Evolutionary conservation across 192 early-diverging fungal genomes (phyloP).

Genomic region (Coemansia sp.): DNA sequence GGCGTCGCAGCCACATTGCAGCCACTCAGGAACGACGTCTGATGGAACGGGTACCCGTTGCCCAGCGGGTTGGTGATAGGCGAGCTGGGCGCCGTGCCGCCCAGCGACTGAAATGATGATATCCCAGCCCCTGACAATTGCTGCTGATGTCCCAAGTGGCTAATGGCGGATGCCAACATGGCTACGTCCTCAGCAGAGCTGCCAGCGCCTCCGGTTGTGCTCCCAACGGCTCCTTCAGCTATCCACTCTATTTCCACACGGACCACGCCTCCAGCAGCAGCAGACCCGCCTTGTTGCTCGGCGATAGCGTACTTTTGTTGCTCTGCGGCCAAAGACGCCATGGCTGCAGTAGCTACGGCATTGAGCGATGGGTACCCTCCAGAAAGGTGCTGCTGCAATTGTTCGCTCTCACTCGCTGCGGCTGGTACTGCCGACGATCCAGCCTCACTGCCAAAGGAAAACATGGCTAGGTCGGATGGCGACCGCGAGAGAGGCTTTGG

Average conservation of each 20-base stretch:
- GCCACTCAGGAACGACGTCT: not conserved
- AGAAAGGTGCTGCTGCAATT: not conserved
- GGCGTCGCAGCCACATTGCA: constrained; percentile 21
- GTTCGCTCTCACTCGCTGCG: not conserved
- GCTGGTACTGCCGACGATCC: not conserved
- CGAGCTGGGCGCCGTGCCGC: constrained; percentile 30
- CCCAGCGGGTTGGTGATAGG: constrained; percentile 3
- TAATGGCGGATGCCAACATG: not conserved
- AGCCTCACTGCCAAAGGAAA: constrained; percentile 4
- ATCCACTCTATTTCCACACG: constrained; percentile 50
- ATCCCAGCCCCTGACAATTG: constrained; percentile 2
- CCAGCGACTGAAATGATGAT: constrained; percentile 14
- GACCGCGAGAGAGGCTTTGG: constrained; percentile 27
- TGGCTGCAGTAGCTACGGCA: constrained; percentile 28
- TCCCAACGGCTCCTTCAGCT: constrained; percentile 7
- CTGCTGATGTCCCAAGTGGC: constrained; percentile 5
- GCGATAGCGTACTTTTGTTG: constrained; percentile 3
- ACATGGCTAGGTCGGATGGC: constrained; percentile 49
- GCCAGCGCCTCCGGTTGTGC: constrained; percentile 5
- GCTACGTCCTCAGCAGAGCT: constrained; percentile 1
- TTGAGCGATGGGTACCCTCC: constrained; percentile 22
- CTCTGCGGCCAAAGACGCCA: constrained; percentile 9
- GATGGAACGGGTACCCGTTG: constrained; percentile 20
- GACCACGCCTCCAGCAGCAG: constrained; percentile 1
- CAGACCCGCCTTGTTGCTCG: not conserved